Evolutionary conservation across 1,284 basidiomycete species (phyloP).

Genomic region (Sphagnurus paluster): DNA sequence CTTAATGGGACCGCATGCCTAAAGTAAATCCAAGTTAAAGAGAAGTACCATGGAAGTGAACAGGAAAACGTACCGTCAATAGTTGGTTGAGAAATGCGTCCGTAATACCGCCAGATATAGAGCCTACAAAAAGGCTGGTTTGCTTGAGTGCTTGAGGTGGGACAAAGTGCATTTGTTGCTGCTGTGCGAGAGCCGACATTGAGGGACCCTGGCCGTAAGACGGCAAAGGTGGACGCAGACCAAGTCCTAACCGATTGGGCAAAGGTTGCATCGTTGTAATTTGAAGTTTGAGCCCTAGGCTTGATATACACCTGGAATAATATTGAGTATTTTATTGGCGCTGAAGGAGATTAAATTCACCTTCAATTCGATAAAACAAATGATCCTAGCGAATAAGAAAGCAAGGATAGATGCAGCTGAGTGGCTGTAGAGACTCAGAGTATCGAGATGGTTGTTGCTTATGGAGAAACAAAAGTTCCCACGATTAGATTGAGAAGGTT

Average conservation of each 20-base stretch:
- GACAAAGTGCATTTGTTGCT: slow-evolving; percentile 70
- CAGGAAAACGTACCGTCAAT: slow-evolving; percentile 61
- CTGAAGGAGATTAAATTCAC: too few species aligned
- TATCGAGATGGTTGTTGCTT: slow-evolving; percentile 1
- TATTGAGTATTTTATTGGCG: too few species aligned
- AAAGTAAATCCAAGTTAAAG: neutral
- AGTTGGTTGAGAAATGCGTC: slow-evolving; percentile 79
- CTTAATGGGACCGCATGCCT: slow-evolving; percentile 87
- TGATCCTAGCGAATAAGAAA: too few species aligned
- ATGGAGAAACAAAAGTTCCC: slow-evolving; percentile 13
- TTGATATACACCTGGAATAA: too few species aligned
- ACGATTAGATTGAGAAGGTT: slow-evolving; percentile 15
- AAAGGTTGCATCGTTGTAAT: slow-evolving; percentile 58
- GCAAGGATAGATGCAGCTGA: neutral
- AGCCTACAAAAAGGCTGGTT: slow-evolving; percentile 86
- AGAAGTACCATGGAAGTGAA: neutral
- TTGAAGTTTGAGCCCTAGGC: too few species aligned
- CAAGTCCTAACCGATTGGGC: slow-evolving; percentile 78
- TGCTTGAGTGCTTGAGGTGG: slow-evolving; percentile 60
- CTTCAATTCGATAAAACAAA: too few species aligned
- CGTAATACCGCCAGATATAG: slow-evolving; percentile 90
- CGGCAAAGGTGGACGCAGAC: slow-evolving; percentile 79
- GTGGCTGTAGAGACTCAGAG: neutral
- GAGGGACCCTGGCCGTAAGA: slow-evolving; percentile 86
- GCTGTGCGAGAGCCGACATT: slow-evolving; percentile 82